Base-by-base conservation (phyloP, 345 rosid genomes). In the Euphorbia lathyris region DNA sequence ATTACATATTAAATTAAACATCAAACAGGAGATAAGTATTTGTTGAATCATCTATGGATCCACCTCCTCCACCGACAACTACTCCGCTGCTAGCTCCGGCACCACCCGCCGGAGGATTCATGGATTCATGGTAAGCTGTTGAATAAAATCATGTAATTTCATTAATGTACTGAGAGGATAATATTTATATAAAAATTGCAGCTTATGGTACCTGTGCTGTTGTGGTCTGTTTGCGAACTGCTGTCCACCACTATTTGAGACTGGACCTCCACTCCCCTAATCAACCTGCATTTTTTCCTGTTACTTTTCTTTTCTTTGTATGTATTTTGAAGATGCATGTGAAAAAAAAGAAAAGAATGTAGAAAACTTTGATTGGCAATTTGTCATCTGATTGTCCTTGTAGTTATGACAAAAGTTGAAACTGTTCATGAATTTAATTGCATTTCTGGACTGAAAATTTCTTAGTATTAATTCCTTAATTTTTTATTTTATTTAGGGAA, bases 201-300 rank as follows among this genome's bases (percentile, higher is more conserved):
- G 93, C 60, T 45, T 77, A 72, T 84, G 90, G 90, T 55, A 80
- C 56, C 77, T 84, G 43, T 72, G 88, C 72, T 88, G 88, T 72
- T 84, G 87, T 30, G 90, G 90, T 1, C 67, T 88, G 57, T 81
- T 69, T 47, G 19, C 77, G 62, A 73, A 82, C 81, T 88, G 88
- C 80, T 88, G 82, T 66, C 86, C 87, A 32, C 90, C 90, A 29
- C 79, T 88, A 32, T 84, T 86, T 68, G 85, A 81, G 62, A 74
- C 85, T 9, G 84, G 74, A 58, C 75, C 83, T 40, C 87, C 88
- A 1, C 85, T 79, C 71, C 85, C 82, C 5, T 81, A 13, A 47
- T 40, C 43, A 40, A 63, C 52, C 74, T 66, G 69, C 59, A 34
- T 30, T 47, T n/a, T n/a, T 48, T 34, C 9, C 10, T 5, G 36